Percentiles rank a stretch among this genome's conserved stretches.
These are phyloP conservation scores for Xylariaceae sp. DNA, from an alignment of 2,329 filamentous ascomycete species.

Conservation along the genomic window DNA sequence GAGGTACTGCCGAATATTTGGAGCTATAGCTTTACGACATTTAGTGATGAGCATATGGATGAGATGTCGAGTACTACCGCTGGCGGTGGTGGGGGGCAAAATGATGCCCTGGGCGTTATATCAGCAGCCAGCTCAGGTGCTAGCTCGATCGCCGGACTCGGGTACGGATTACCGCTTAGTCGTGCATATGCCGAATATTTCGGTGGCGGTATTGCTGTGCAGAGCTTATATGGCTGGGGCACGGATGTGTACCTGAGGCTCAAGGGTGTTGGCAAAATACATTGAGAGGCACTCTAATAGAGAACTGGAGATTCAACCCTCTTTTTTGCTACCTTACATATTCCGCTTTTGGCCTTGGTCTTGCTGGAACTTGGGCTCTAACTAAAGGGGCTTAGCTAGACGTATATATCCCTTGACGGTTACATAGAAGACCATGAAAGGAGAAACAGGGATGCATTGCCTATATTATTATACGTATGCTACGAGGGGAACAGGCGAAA, in stretches of 20 bases:
- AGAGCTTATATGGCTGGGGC: slow-evolving; percentile 94
- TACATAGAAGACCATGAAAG: too few relatives aligned
- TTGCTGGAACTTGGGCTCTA: too few relatives aligned
- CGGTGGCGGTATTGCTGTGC: slow-evolving; percentile 91
- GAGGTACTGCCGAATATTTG: slow-evolving; percentile 87
- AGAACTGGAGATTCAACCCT: too few relatives aligned
- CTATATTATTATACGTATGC: too few relatives aligned
- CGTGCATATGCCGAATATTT: slow-evolving; percentile 98
- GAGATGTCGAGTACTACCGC: slow-evolving; percentile 47
- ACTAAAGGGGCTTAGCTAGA: too few relatives aligned
- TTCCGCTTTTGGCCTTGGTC: too few relatives aligned
- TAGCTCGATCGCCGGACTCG: slow-evolving; percentile 88
- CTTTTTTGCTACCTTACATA: too few relatives aligned
- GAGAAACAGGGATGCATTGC: too few relatives aligned
- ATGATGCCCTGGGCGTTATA: slow-evolving; percentile 78
- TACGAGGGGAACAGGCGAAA: too few relatives aligned
- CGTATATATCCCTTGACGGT: too few relatives aligned
- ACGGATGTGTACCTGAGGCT: slow-evolving; percentile 72
- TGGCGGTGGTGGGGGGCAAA: slow-evolving; percentile 52
- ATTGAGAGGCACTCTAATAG: neutral
- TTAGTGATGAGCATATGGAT: slow-evolving; percentile 69
- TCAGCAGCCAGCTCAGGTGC: slow-evolving; percentile 73
- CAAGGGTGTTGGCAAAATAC: slow-evolving; percentile 66
- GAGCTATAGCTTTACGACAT: slow-evolving; percentile 98
- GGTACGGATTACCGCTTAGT: slow-evolving; percentile 89